Evolutionary conservation across 768 basidiomycete species (phyloP), one percentile per base, ranked within the genome.

Genomic region (Podaxis sp.): DNA sequence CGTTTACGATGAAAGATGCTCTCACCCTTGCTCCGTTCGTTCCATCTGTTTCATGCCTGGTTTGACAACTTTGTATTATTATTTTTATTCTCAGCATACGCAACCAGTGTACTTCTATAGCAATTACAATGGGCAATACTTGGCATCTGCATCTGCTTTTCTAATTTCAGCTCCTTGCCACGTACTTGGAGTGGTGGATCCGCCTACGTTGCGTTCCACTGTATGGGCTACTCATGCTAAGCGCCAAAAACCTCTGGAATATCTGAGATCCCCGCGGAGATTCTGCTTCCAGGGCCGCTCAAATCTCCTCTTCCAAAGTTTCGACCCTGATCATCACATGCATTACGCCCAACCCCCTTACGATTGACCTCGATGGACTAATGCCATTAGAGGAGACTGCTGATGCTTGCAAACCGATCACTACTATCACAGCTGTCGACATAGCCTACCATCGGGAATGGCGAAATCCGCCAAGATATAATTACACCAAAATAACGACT

Each of bases 71-170:
- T 51, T 48, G 52, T 54, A 54, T 37, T 54, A 54, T 37, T 25
- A 54, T 54, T 54, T 10, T 36, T 38, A 38, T 54, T 10, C 21
- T 36, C 37, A 21, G 4, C 52, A 54, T 53, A 36, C 35, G 52
- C 52, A 53, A 54, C 37, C 25, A 2, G 36, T 54, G 52, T 54
- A 54, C 52, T 54, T 54, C 18, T 54, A 54, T 25, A 54, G 52
- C 52, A 54, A 54, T 54, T 14, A 18, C 52, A 54, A 54, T 54
- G 36, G 52, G 52, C 52, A 54, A 54, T 54, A 37, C 52, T 40
- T 54, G 6, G 18, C 52, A 40, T 32, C 50, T 51, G 11, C 16
- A 16, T 54, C 9, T 37, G 36, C 18, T 16, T 54, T 38, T 38
- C 23, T 37, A 21, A 16, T 36, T 3, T 11, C 18, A 38, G 52